Evolutionary conservation across 345 rosid species (phyloP), one percentile per base, ranked within the genome.

Genomic region (Atalantia buxifolia): DNA sequence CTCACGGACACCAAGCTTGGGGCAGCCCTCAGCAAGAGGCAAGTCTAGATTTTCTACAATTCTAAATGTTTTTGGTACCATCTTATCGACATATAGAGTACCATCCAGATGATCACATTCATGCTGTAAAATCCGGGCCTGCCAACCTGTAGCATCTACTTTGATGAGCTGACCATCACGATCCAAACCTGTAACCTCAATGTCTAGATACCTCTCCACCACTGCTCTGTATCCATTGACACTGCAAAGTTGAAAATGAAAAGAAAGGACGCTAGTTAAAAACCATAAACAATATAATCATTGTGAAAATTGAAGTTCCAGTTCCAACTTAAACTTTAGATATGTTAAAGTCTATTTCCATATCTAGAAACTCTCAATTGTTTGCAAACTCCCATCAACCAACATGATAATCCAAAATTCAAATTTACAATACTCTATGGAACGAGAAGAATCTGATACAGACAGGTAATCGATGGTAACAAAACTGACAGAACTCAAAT

Each of bases 101-200:
- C 98, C 98, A 56, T 89, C 93, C 80, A 93, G 85, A 89, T 95
- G 99, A 82, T 95, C 95, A 57, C 92, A 95, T 53, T 95, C 99
- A 5, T 95, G 99, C 75, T 95, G 98, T 78, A 95, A 76, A 60
- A 95, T 91, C 50, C 98, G 93, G 0, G 98, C 97, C 77, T 91
- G 94, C 98, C 99, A 93, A 50, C 99, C 99, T 0, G 92, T 90
- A 76, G 99, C 97, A 76, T 87, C 86, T 65, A 93, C 90, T 85
- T 85, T 83, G 30, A 95, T 87, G 33, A 79, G 84, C 66, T 90
- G 79, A 10, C 96, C 95, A 69, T 86, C 85, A 12, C 90, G 94
- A 78, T 60, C 88, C 63, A 87, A 87, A 56, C 99, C 99, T 7
- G 88, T 83, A 56, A 93, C 99, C 80, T 91, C 97, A 22, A 95